phyloP scores from a whole-genome alignment of 2,329 filamentous ascomycete genomes.

The Plenodomus tracheiphilus region DNA sequence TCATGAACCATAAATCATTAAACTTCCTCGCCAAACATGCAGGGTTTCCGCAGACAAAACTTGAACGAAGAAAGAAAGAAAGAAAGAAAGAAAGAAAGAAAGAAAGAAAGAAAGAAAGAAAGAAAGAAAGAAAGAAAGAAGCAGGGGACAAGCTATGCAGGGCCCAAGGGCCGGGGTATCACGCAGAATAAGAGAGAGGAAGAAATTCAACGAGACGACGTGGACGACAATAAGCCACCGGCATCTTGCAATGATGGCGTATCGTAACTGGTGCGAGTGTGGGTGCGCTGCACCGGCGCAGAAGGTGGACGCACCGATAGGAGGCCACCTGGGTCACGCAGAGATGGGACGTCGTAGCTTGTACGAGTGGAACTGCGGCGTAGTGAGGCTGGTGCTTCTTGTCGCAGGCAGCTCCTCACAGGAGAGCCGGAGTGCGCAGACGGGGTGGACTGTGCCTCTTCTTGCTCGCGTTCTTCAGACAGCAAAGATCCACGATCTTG shows the following conservation, averaged over 20 bases:
- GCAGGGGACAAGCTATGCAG: conserved; percentile 24
- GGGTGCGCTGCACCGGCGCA: conserved; percentile 20
- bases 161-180: conserved; percentile 39
- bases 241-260: conserved; percentile 37
- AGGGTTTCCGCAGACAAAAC: conserved; percentile 21
- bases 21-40: conserved; percentile 18
- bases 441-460: conserved; percentile 11
- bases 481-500: conserved; percentile 32
- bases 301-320: conserved; percentile 16
- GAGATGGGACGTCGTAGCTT: conserved; percentile 28
- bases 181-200: conserved; percentile 19
- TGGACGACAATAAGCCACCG: conserved; percentile 35
- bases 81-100: conserved; percentile 11
- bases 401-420: conserved; percentile 9
- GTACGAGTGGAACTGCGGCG: conserved; percentile 26
- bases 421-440: conserved; percentile 21
- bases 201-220: conserved; percentile 14
- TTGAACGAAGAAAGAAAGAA: conserved; percentile 9
- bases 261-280: conserved; percentile 27
- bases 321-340: conserved; percentile 37
- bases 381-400: conserved; percentile 11
- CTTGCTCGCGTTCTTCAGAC: conserved; percentile 28
- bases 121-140: conserved; percentile 12
- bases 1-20: conserved; percentile 19
- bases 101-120: conserved; percentile 11